Percentiles rank a stretch among this genome's conserved stretches.
Evolutionary conservation across 2,329 filamentous ascomycete species (phyloP).

Genomic region (Pleurostoma richardsiae): DNA sequence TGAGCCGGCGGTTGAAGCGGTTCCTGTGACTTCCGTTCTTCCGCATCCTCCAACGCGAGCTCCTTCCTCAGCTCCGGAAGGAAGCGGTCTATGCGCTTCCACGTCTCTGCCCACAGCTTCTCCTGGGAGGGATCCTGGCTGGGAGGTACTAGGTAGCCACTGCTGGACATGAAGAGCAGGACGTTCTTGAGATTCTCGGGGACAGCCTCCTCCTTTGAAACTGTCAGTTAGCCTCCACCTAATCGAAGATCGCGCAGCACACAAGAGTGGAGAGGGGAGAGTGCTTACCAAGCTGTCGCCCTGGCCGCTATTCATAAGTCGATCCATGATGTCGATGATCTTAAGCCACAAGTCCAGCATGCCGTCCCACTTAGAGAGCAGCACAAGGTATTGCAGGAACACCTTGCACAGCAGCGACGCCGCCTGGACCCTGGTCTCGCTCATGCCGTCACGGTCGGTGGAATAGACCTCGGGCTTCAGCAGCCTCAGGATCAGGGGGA

Average conservation of each 20-base stretch:
- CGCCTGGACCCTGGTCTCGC: constrained; percentile 87
- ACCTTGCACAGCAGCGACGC: constrained; percentile 91
- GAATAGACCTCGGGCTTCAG: constrained; percentile 94
- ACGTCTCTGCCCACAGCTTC: constrained; percentile 57
- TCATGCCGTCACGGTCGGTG: constrained; percentile 87
- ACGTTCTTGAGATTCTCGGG: constrained; percentile 96
- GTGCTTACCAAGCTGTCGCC: constrained; percentile 75
- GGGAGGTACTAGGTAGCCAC: constrained; percentile 75
- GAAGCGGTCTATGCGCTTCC: constrained; percentile 63
- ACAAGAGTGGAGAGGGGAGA: background rate
- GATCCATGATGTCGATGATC: constrained; percentile 91
- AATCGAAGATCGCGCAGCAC: constrained; percentile 2
- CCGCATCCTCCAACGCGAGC: constrained; percentile 44
- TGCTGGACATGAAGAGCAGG: constrained; percentile 88
- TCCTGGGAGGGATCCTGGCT: constrained; percentile 48
- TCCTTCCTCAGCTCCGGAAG: constrained; percentile 55
- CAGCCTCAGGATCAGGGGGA: constrained; percentile 81
- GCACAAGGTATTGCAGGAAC: constrained; percentile 86
- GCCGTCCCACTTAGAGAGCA: constrained; percentile 79
- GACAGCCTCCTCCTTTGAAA: constrained; percentile 78
- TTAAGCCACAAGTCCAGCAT: constrained; percentile 89
- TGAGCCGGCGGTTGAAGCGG: constrained; percentile 2
- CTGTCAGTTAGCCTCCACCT: constrained; percentile 5
- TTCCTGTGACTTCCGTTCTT: constrained; percentile 4
- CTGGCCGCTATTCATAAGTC: constrained; percentile 92